Evolutionary conservation across 2,329 filamentous ascomycete genomes (phyloP), one percentile per base, ranked within the genome.

Genomic region (Colletotrichum kahawae): DNA sequence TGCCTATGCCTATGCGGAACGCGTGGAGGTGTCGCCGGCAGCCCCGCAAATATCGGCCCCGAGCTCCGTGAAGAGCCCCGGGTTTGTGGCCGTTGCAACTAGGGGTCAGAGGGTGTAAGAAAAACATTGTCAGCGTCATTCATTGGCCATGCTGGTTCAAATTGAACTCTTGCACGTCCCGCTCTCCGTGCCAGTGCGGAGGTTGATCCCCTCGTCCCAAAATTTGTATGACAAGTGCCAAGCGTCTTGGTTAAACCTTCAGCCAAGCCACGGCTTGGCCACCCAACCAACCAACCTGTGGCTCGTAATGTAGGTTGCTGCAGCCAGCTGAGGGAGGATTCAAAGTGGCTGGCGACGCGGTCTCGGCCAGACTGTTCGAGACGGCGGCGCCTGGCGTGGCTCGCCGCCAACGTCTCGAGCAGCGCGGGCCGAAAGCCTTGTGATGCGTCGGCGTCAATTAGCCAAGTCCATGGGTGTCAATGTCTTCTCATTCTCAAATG

Each of bases 141-240:
- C 5, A 51, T 4, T 24, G 43, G n/a, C 0, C n/a, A 51, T 0
- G n/a, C 0, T 21, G 43, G n/a, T 51, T 24, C 12, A 8, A 51
- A 7, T 51, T 21, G 21, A 14, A n/a, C 5, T 8, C 24, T 16
- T 24, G 14, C 8, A 29, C 21, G 16, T 34, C 51, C 51, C 7
- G 6, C 12, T 14, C 48, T 36, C 21, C n/a, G 24, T 31, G 51
- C 63, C 27, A 38, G 6, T 38, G 10, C 27, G 60, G 60, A 63
- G 34, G 34, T 24, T 63, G 60, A n/a, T 13, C 4, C n/a, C 31
- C 12, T 34, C 33, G 21, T 21, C 33, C 18, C n/a, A 36, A 63
- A 43, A 27, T 38, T 36, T 43, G 21, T 34, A 43, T 43, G 60
- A 63, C 60, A 29, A 63, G 27, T 51, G 63, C 63, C 63, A 66